Evolutionary conservation across 108 stramenopile species (phyloP), one percentile per base, ranked within the genome.

Genomic region (Chaetoceros tenuissimus): DNA sequence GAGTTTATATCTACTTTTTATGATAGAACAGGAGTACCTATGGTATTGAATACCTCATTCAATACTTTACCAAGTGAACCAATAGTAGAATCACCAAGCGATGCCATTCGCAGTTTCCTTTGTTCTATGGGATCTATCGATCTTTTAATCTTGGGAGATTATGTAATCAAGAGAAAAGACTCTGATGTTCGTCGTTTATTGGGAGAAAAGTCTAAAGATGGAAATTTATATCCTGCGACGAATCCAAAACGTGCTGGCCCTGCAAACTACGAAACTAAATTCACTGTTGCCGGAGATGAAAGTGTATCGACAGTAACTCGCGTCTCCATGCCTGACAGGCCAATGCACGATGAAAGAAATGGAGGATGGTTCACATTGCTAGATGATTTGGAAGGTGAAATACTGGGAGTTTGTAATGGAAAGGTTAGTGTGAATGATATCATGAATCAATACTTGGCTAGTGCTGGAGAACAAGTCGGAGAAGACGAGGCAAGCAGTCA

Each of bases 31-130:
- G 97, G 95, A 19, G 85, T 96, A 0, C 95, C 97, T 13, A 89
- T 98, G 89, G 86, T 98, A 2, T 72, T 98, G 34, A 96, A 98
- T 53, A 98, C 97, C 8, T 85, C 82, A 24, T 96, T 98, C 87
- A 98, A 96, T 63, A 89, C 89, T 3, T 58, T 90, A 7, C 84
- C 82, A 30, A 72, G 82, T 17, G 94, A 95, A 57, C 97, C 97
- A 7, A 96, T 98, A 48, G 95, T 96, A 13, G 94, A 98, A 62
- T 90, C 73, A 22, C 95, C 97, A 18, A 29, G 59, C 18, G 79
- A 94, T 62, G 94, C 86, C 3, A 81, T 94, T 26, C 70, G 81
- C 23, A 91, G 87, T 50, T 94, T 91, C 58, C 72, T 94, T 2
- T 80, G 68, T 28, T 82, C 84, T 26, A 84, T 87, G 83, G 92